Base-by-base conservation (phyloP, 1,139 yeast genomes). In the Suhomyces ambrosiae region DNA sequence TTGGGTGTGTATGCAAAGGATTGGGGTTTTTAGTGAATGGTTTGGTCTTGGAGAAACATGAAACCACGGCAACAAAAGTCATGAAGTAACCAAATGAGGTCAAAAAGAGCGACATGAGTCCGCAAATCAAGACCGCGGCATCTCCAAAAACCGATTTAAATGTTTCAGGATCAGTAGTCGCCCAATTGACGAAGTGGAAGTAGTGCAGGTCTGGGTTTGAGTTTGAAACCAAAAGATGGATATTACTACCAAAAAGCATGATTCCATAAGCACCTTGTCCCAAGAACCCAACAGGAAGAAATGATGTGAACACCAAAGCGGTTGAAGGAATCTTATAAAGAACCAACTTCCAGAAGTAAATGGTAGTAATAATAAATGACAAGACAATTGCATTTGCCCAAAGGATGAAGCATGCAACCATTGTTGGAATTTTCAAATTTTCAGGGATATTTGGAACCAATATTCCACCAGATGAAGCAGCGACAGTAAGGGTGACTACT, bases 221-320 rank as follows among this genome's bases (percentile, higher is more conserved):
- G 14, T 40, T 31, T 25, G 35, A 10, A 5, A 46, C 32, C 27
- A 48, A 39, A 12, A 45, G 30, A 49, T 56, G 49, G 28, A 59
- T 38, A 44, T 71, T 68, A 15, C 59, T 54, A 5, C 88, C 86
- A 49, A 83, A 69, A 32, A 80, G 60, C 47, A 82, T 60, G 10
- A 84, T 70, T 3, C 85, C 85, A 57, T 68, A 86, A 2, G 87
- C 76, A 3, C 94, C 95, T 61, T 88, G 96, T 14, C 96, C 96
- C 55, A 85, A 60, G 47, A 51, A 56, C 3, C 89, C 92, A 30
- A 82, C 63, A 7, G 86, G 82, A 37, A 80, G 68, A 54, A 82
- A 81, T 40, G 72, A 58, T 13, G 85, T 68, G 52, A 80, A 79
- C 12, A 68, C 60, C 19, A 77, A 61, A 15, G 41, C 42, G 17